Base-by-base conservation (phyloP, 2,329 filamentous ascomycete genomes). In the Penicillium sp. region DNA sequence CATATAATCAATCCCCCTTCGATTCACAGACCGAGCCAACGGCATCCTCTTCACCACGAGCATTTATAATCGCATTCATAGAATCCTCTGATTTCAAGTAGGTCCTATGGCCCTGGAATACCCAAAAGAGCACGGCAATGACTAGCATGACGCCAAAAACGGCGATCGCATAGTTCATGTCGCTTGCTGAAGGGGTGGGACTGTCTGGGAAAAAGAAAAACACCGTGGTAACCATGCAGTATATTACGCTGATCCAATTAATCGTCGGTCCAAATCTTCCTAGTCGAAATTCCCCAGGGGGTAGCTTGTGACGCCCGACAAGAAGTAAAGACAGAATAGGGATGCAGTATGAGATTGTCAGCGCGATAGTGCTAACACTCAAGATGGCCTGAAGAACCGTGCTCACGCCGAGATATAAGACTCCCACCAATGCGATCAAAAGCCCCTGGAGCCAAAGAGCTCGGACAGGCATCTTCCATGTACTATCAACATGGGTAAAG, bases 131-230 rank as follows among this genome's bases (percentile, higher is more conserved):
- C 1, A 81, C 33, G 0, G 79, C 72, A 7, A 82, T 70, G 2
- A 81, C 67, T 41, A 83, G 55, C 79, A 83, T 81, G 17, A 82
- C 72, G 1, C 78, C 80, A 56, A 83, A 83, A 1, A 83, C 80
- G 1, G 77, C 80, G 57, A 83, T 82, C 4, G 80, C 80, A 59
- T 78, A 83, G 63, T 83, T 83, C 80, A 83, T 83, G 52, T 83
- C 78, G 13, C 68, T 66, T 0, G 70, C 61, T 0, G 72, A 54
- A 0, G 80, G 80, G 50, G 74, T 74, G 0, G 80, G 80, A 0
- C 50, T 54, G 0, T 65, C 65, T 0, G 80, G 80, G 56, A 83
- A 83, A 61, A 83, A 78, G 73, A 82, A 82, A 64, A 83, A 81
- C 18, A 83, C 71, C 0, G 78, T 80, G 1, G 79, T 81, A 44